These are phyloP conservation scores for Metschnikowia lunata DNA, from an alignment of 805 yeast genomes.

Conservation along the genomic window DNA sequence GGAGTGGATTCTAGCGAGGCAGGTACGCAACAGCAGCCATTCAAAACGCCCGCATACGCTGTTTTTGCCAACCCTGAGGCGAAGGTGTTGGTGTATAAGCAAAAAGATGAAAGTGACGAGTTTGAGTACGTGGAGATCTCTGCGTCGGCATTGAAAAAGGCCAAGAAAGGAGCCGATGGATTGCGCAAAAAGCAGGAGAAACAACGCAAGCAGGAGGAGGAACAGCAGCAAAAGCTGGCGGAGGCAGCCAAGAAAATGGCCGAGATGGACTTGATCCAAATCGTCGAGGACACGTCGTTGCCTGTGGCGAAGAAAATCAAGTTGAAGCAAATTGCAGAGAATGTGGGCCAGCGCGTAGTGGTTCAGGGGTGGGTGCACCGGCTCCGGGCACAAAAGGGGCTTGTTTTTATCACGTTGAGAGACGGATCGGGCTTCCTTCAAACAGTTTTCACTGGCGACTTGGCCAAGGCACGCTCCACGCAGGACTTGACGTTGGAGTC, in stretches of 20 bases:
- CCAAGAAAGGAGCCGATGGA: slow-evolving; percentile 93
- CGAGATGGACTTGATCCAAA: slow-evolving; percentile 64
- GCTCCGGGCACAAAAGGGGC: slow-evolving; percentile 86
- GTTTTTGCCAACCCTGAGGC: slow-evolving; percentile 49
- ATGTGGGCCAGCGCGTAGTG: slow-evolving; percentile 65
- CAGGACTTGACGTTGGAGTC: slow-evolving; percentile 83
- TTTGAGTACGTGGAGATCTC: slow-evolving; percentile 70
- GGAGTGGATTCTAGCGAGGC: slow-evolving; percentile 62
- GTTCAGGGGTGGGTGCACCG: slow-evolving; percentile 97
- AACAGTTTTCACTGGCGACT: slow-evolving; percentile 81
- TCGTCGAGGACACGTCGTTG: slow-evolving; percentile 68
- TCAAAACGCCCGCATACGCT: slow-evolving; percentile 81
- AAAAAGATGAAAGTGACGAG: slow-evolving; percentile 45
- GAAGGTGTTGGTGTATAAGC: slow-evolving; percentile 57
- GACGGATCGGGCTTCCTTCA: slow-evolving; percentile 94
- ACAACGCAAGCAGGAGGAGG: slow-evolving; percentile 54
- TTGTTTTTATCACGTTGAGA: slow-evolving; percentile 85
- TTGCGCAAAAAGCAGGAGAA: slow-evolving; percentile 77
- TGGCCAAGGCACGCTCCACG: slow-evolving; percentile 87
- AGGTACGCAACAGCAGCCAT: slow-evolving; percentile 74
- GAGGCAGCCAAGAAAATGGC: slow-evolving; percentile 75
- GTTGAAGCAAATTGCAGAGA: slow-evolving; percentile 49
- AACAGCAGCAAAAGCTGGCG: slow-evolving; percentile 49
- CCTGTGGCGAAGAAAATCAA: slow-evolving; percentile 68
- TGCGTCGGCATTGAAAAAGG: slow-evolving; percentile 90